phyloP scores from a whole-genome alignment of 108 stramenopile species.

The Mediolabrus comicus region DNA sequence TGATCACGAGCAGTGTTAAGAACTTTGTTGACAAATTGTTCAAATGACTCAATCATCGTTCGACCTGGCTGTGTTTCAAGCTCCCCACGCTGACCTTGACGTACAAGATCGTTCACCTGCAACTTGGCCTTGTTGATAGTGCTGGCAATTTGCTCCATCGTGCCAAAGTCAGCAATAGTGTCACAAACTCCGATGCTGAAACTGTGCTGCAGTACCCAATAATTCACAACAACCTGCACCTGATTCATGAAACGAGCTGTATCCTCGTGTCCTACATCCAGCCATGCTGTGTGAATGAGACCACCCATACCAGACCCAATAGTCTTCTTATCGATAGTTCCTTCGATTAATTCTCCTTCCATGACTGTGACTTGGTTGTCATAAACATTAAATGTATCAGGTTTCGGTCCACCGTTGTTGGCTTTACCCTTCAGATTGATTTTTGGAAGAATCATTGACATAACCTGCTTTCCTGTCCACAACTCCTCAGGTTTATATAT shows the following conservation, averaged over 20 bases:
- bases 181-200: conserved; percentile 99
- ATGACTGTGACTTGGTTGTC: conserved; percentile 90
- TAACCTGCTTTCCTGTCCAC: conserved; percentile 99
- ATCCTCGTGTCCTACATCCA: conserved; percentile 93
- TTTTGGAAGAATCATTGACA: conserved; percentile 89
- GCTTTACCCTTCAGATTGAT: conserved; percentile 90
- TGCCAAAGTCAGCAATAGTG: conserved; percentile 93
- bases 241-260: conserved; percentile 97
- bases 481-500: conserved; percentile 94
- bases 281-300: conserved; percentile 95
- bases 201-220: conserved; percentile 93
- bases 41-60: conserved; percentile 98
- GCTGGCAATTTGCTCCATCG: conserved; percentile 93
- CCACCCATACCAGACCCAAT: conserved; percentile 96
- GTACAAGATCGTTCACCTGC: conserved; percentile 93
- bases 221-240: conserved; percentile 92
- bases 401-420: conserved; percentile 71
- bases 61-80: conserved; percentile 97
- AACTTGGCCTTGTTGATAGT: conserved; percentile 97
- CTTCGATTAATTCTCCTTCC: conserved; percentile 92
- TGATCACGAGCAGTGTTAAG: conserved; percentile 95
- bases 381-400: conserved; percentile 89
- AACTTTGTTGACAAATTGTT: conserved; percentile 96
- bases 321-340: conserved; percentile 96
- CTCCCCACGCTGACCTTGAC: conserved; percentile 94